Evolutionary conservation across 495 filamentous ascomycete species (phyloP).

Genomic region (Penicillium coffeae): DNA sequence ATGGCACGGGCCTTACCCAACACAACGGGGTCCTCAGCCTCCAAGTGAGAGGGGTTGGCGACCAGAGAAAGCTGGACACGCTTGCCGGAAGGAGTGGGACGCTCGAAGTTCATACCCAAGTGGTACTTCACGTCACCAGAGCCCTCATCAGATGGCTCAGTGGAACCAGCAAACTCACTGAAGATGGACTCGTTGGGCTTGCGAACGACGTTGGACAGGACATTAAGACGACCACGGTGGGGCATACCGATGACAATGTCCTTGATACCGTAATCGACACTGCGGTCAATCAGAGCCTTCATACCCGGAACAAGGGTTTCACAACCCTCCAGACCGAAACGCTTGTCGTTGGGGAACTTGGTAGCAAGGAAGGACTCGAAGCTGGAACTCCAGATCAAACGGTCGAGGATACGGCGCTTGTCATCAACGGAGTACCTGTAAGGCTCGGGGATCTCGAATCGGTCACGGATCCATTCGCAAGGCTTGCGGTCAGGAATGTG

Average conservation of each 20-base stretch:
- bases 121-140: constrained; percentile 99
- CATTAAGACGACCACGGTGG: constrained; percentile 96
- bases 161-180: constrained; percentile 89
- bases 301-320: constrained; percentile 96
- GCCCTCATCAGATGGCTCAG: constrained; percentile 88
- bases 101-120: constrained; percentile 99
- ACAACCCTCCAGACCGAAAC: constrained; percentile 95
- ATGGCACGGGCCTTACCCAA: constrained; percentile 96
- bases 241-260: constrained; percentile 99
- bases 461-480: constrained; percentile 96
- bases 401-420: constrained; percentile 94
- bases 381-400: constrained; percentile 95
- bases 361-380: constrained; percentile 92
- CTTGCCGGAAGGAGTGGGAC: constrained; percentile 95
- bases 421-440: constrained; percentile 96
- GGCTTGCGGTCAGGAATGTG: constrained; percentile 97
- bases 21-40: constrained; percentile 97
- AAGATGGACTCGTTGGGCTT: constrained; percentile 99
- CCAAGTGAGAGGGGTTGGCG: constrained; percentile 96
- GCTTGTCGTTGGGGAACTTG: constrained; percentile 99
- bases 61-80: constrained; percentile 97
- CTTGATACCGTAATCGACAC: constrained; percentile 96
- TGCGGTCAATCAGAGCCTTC: constrained; percentile 98
- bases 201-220: constrained; percentile 95
- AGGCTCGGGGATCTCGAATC: constrained; percentile 86